Evolutionary conservation across 768 basidiomycete species (phyloP), one percentile per base, ranked within the genome.

Genomic region (Tulasnella sp.): DNA sequence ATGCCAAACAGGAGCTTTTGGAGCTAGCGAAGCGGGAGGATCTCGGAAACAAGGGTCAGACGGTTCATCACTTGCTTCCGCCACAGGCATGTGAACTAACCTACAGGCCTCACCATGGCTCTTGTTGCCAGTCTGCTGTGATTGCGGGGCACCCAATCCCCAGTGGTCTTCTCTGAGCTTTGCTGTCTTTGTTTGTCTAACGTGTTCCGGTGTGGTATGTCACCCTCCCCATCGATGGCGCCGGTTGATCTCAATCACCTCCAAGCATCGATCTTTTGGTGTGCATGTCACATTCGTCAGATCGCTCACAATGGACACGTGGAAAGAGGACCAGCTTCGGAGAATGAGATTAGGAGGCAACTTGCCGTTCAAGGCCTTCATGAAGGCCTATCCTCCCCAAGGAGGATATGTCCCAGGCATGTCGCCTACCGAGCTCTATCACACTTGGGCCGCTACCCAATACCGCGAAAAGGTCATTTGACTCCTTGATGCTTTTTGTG

Each of bases 231-330:
- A 39, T 54, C 35, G 37, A 40, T 39, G 37, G 35, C 34, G 2
- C 36, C 23, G 36, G 41, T n/a, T 54, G 37, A 54, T 40, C 39
- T 19, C 25, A 40, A 40, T 21, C 23, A 29, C 42, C 34, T 39
- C 17, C 29, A 23, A 54, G 37, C 92, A 93, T 70, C 73, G 88
- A 71, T 84, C 88, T 2, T 90, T 96, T 66, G 94, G 94, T 40
- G 92, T 96, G 14, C 94, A 98, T 69, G 80, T 97, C 67, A 87
- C 86, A 68, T 94, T 92, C 69, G 88, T 94, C 55, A 77, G 92
- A 67, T 90, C 87, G 39, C 80, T 92, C 62, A 91, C 91, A 53
- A 97, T 96, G 93, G 93, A 96, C 71, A 86, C 90, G 62, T 96
- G 92, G 90, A 83, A 86, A 62, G 78, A 82, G 35, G 89, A 93